Conservation (phyloP, 768 basidiomycete genomes). For the Tephrocybe sp. region DNA sequence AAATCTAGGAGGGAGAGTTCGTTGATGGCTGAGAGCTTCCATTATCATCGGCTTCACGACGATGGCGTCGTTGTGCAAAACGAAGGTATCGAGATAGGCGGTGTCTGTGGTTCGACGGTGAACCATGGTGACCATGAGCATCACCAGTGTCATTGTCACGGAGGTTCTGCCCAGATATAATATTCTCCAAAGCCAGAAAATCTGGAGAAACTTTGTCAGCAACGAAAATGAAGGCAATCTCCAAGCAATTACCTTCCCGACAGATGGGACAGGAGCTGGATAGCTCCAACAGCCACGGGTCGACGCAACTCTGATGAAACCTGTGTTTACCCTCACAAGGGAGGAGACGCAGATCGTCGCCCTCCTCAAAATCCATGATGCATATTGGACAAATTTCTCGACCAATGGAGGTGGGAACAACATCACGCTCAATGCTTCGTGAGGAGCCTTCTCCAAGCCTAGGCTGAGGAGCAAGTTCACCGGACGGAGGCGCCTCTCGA, state of each 20-base stretch:
- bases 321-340: constrained; percentile 90
- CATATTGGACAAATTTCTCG: constrained; percentile 94
- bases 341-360: constrained; percentile 85
- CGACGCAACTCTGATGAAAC: constrained; percentile 89
- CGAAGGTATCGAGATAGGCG: constrained; percentile 59
- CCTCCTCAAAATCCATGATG: constrained; percentile 90
- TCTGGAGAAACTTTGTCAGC: constrained; percentile 30
- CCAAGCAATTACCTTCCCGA: constrained; percentile 64
- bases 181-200: constrained; percentile 60
- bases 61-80: constrained; percentile 40
- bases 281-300: constrained; percentile 89
- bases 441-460: constrained; percentile 21
- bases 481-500: background rate
- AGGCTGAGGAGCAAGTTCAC: background rate
- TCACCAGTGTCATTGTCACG: constrained; percentile 17
- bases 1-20: constrained; percentile 17
- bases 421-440: constrained; percentile 17
- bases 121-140: constrained; percentile 17
- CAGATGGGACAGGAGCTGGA: constrained; percentile 92
- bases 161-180: constrained; percentile 35
- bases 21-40: constrained; percentile 28
- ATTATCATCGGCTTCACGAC: constrained; percentile 27
- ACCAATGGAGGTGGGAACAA: constrained; percentile 66
- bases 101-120: constrained; percentile 22
- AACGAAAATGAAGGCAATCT: background rate